phyloP scores from a whole-genome alignment of 139 green algal genomes.

The Tetradesmus lagerheimii region DNA sequence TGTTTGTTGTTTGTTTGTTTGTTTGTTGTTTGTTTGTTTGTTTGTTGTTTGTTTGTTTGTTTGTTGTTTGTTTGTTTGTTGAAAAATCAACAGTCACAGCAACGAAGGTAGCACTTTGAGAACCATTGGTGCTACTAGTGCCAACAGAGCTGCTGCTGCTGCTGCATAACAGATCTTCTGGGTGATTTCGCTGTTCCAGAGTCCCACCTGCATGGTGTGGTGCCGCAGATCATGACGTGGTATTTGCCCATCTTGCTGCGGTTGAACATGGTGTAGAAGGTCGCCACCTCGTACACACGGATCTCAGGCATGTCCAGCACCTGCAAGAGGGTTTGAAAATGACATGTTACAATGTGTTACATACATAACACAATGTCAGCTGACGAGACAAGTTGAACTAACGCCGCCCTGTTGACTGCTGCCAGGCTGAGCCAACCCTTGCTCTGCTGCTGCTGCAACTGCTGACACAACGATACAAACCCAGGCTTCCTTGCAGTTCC shows the following conservation, averaged over 20 bases:
- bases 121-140: background rate
- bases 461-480: background rate
- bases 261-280: conserved; percentile 99
- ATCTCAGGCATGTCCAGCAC: conserved; percentile 65
- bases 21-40: no score
- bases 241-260: conserved; percentile 96
- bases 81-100: no score
- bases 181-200: no score
- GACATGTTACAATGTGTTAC: background rate
- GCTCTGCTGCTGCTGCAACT: background rate
- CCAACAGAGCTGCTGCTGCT: background rate
- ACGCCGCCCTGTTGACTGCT: background rate
- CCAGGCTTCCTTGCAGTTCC: no score
- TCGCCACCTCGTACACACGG: conserved; percentile 82
- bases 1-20: no score
- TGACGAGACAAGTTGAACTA: no score
- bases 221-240: conserved; percentile 98
- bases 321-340: background rate
- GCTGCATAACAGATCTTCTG: background rate
- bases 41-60: no score
- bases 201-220: conserved; percentile 90
- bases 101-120: no score
- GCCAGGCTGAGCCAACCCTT: background rate
- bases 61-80: no score
- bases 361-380: no score